phyloP scores from a whole-genome alignment of 164 flowering plant genomes.

The Akebia trifoliata region DNA sequence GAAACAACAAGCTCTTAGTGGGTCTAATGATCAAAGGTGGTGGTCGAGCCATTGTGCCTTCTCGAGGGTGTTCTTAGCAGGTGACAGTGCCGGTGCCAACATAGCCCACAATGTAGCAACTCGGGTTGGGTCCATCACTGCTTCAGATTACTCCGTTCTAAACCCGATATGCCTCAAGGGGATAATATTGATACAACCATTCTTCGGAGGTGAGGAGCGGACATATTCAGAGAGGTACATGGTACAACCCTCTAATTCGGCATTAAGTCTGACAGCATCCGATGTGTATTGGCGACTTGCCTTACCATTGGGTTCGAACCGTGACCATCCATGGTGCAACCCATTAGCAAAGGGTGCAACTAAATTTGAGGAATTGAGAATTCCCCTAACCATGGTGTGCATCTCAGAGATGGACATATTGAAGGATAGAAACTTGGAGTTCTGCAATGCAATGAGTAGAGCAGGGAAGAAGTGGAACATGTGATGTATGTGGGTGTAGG shows the following conservation, averaged over 20 bases:
- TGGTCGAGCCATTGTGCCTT: conserved; percentile 36
- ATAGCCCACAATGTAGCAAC: conserved; percentile 39
- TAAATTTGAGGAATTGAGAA: conserved; percentile 15
- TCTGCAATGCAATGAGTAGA: conserved; percentile 31
- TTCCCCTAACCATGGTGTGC: conserved; percentile 34
- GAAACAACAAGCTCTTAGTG: conserved; percentile 19
- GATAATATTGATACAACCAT: conserved; percentile 42
- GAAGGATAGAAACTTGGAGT: conserved; percentile 46
- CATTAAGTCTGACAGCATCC: conserved; percentile 31
- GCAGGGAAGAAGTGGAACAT: conserved; percentile 37
- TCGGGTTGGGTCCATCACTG: conserved; percentile 6
- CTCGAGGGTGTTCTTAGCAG: conserved; percentile 32
- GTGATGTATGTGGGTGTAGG: conserved; percentile 44
- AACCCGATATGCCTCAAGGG: conserved; percentile 33
- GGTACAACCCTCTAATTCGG: conserved; percentile 34
- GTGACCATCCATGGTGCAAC: conserved; percentile 53
- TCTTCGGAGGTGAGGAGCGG: conserved; percentile 51
- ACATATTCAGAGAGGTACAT: conserved; percentile 33
- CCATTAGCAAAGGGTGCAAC: conserved; percentile 23
- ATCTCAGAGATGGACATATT: conserved; percentile 47
- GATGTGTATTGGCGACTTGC: conserved; percentile 48
- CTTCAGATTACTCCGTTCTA: not conserved
- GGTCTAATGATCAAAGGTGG: conserved; percentile 26
- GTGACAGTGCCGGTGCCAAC: conserved; percentile 58
- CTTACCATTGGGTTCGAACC: conserved; percentile 34